Conservation (phyloP, 257 asterid species). For the Solanum pinnatisectum region DNA sequence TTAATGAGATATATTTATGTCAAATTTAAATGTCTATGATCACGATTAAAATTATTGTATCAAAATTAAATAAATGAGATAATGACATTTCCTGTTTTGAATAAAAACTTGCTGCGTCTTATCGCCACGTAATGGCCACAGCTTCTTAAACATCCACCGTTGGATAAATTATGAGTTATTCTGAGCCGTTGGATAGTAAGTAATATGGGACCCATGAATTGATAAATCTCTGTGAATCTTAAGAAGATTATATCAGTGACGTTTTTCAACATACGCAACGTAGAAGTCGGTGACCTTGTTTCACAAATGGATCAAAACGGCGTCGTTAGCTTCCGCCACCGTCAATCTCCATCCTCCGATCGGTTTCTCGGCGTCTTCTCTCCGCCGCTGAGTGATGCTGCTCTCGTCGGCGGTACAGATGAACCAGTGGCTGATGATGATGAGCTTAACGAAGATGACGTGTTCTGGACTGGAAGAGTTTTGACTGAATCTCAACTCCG, state of each 20-base stretch:
- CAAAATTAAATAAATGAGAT: not conserved
- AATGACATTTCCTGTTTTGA: not conserved
- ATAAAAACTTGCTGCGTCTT: not conserved
- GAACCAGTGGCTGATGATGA: slow-evolving; percentile 20
- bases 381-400: slow-evolving; percentile 29
- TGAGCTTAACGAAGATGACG: slow-evolving; percentile 71
- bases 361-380: slow-evolving; percentile 58
- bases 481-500: slow-evolving; percentile 9
- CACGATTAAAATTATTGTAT: not conserved
- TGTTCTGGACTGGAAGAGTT: slow-evolving; percentile 41
- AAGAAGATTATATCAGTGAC: not conserved
- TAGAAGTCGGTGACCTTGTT: not conserved
- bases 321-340: slow-evolving; percentile 33
- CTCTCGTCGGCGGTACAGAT: not conserved
- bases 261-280: not conserved
- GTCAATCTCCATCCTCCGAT: slow-evolving; percentile 55
- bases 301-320: slow-evolving; percentile 41
- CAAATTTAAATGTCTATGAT: not conserved
- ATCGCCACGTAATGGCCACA: slow-evolving; percentile 2
- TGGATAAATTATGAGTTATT: no score
- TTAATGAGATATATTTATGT: no score
- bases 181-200: not conserved
- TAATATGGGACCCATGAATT: not conserved
- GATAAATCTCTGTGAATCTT: not conserved
- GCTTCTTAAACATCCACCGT: not conserved